Conservation (phyloP, 2,329 filamentous ascomycete species). For the Huntiella abstrusa region DNA sequence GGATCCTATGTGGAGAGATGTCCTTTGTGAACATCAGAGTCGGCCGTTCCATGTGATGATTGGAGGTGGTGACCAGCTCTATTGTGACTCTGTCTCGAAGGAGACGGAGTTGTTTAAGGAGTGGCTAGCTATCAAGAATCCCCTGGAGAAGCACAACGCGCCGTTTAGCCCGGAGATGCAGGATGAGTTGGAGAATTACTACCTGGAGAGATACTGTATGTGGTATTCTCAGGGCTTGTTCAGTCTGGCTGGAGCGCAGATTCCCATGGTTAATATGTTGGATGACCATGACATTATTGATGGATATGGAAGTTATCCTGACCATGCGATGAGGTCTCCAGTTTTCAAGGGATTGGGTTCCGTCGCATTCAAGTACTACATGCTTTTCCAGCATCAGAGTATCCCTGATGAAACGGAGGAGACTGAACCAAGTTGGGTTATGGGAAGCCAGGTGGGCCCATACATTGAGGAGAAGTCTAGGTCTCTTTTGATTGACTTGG, state of each 20-base stretch:
- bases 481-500: constrained; percentile 70
- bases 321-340: constrained; percentile 77
- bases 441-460: constrained; percentile 63
- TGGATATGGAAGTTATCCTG: constrained; percentile 82
- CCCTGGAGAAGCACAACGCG: constrained; percentile 57
- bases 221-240: constrained; percentile 97
- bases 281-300: constrained; percentile 89
- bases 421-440: constrained; percentile 78
- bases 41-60: constrained; percentile 96
- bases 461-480: constrained; percentile 79
- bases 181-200: constrained; percentile 73
- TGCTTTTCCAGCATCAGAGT: constrained; percentile 96
- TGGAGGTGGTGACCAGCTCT: constrained; percentile 90
- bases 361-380: constrained; percentile 94
- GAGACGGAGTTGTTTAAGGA: constrained; percentile 60
- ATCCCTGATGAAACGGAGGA: constrained; percentile 60
- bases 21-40: constrained; percentile 78
- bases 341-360: constrained; percentile 81
- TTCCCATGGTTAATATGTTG: constrained; percentile 96
- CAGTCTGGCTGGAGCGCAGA: constrained; percentile 78
- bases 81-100: constrained; percentile 70
- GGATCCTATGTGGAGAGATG: constrained; percentile 91
- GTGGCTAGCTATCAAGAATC: constrained; percentile 69
- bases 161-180: constrained; percentile 70
- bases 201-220: constrained; percentile 69